Base-by-base conservation (phyloP, 352 stramenopile species). In the Globisporangium camurandrum region DNA sequence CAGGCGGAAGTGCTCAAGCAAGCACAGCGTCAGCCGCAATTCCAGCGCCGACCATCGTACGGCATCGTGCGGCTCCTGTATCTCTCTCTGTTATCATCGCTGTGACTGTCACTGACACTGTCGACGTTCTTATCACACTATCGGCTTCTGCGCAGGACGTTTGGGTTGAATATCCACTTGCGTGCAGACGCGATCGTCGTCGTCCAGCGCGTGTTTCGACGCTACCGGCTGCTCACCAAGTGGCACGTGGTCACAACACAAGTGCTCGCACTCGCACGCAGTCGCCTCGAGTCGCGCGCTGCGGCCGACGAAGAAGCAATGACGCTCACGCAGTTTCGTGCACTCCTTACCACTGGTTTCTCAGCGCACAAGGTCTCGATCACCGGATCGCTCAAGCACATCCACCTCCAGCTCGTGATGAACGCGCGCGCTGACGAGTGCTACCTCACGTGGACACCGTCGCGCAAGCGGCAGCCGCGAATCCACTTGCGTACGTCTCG, bases 361-460 rank as follows among this genome's bases (percentile, higher is more conserved):
- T 74, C 74, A 4, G 76, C 75, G 0, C 69, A 72, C 55, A 91
- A 87, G 41, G 79, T 88, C 11, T 81, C 66, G n/a, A 83, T 86
- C 53, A 74, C 62, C 2, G 79, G 76, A 2, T 56, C 56, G 26
- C 62, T 88, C 47, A 88, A 91, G 64, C 79, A 63, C 26, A 66
- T 91, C 22, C 64, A 79, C 34, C 59, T 88, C 16, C 61, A 64
- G 19, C 51, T 87, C 26, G 75, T 85, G 8, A 47, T 77, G 26
- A 64, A 82, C 31, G 3, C 55, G 8, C 50, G 69, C 6, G 49
- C 56, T 11, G 64, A 75, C 9, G 74, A 84, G 46, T 86, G 69
- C 48, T 86, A 84, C 40, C 61, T 90, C 17, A 87, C 74, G 39
- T 90, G 79, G 79, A 71, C 62, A 11, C 79, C 79, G 23, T 90